phyloP scores from a whole-genome alignment of 2,329 filamentous ascomycete species.

The Neofusicoccum cordaticola region DNA sequence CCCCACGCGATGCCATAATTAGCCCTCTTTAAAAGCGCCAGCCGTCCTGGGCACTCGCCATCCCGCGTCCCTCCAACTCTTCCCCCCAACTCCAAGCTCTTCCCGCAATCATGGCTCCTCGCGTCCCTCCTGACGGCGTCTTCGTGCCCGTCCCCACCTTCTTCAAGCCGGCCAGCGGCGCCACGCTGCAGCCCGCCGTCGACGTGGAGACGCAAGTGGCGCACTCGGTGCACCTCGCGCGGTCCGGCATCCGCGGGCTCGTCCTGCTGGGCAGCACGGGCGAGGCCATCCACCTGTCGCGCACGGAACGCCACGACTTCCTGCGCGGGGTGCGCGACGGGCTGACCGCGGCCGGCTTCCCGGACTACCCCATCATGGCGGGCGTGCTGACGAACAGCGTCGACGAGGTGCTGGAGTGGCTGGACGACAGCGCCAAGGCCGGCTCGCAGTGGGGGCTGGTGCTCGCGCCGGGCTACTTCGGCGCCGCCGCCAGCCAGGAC shows the following conservation, averaged over 20 bases:
- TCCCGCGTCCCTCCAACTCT: background rate
- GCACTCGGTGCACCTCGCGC: conserved; percentile 57
- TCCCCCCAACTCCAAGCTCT: background rate
- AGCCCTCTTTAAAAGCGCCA: no score
- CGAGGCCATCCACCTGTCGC: conserved; percentile 57
- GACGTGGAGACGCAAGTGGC: conserved; percentile 54
- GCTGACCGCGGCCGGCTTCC: conserved; percentile 52
- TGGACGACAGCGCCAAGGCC: conserved; percentile 49
- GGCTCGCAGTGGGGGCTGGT: conserved; percentile 58
- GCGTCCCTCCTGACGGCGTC: conserved; percentile 18
- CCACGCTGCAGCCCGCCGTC: conserved; percentile 38
- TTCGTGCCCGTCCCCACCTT: conserved; percentile 51
- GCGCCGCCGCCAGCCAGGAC: conserved; percentile 7
- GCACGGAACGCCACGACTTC: conserved; percentile 51
- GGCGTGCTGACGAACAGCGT: conserved; percentile 58
- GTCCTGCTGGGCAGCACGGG: conserved; percentile 61
- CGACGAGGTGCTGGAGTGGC: conserved; percentile 55
- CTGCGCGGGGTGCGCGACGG: conserved; percentile 50
- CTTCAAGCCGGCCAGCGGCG: conserved; percentile 44
- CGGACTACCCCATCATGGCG: conserved; percentile 56
- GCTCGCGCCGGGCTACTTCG: conserved; percentile 38
- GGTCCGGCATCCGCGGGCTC: conserved; percentile 54
- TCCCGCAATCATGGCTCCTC: background rate
- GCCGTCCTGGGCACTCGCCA: background rate
- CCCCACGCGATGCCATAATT: no score